Conservation (phyloP, 345 rosid genomes). For the Iberis pinnata region DNA sequence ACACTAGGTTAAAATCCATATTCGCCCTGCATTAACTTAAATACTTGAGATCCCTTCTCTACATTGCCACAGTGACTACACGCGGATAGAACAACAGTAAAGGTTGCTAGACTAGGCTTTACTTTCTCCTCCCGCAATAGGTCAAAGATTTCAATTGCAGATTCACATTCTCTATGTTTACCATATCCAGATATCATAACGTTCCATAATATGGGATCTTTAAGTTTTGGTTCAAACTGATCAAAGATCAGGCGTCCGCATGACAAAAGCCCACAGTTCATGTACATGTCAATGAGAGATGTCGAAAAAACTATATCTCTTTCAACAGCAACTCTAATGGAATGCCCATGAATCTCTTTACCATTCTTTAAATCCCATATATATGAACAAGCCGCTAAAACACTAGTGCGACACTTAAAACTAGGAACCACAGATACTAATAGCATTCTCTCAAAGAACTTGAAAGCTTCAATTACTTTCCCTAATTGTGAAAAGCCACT, state of each 20-base stretch:
- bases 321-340: conserved; percentile 30
- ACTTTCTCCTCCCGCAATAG: conserved; percentile 38
- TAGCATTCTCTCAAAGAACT: conserved; percentile 49
- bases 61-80: conserved; percentile 56
- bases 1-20: conserved; percentile 37
- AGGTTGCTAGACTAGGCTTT: conserved; percentile 48
- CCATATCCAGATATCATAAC: conserved; percentile 73
- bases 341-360: conserved; percentile 53
- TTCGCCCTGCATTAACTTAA: conserved; percentile 35
- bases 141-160: conserved; percentile 45
- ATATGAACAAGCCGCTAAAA: conserved; percentile 55
- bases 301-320: conserved; percentile 42
- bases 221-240: conserved; percentile 39
- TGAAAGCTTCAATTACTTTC: conserved; percentile 41
- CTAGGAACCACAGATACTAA: conserved; percentile 36
- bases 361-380: conserved; percentile 41
- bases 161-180: conserved; percentile 47
- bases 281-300: conserved; percentile 49
- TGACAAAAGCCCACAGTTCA: conserved; percentile 49
- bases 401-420: conserved; percentile 53
- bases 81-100: conserved; percentile 39
- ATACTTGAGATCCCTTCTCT: conserved; percentile 38
- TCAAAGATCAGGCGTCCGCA: conserved; percentile 41
- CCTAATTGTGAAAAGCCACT: conserved; percentile 55
- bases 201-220: conserved; percentile 66